Percentiles rank a stretch among this genome's conserved stretches.
phyloP scores from a whole-genome alignment of 192 early-diverging fungal genomes.

The Coemansia sp. region DNA sequence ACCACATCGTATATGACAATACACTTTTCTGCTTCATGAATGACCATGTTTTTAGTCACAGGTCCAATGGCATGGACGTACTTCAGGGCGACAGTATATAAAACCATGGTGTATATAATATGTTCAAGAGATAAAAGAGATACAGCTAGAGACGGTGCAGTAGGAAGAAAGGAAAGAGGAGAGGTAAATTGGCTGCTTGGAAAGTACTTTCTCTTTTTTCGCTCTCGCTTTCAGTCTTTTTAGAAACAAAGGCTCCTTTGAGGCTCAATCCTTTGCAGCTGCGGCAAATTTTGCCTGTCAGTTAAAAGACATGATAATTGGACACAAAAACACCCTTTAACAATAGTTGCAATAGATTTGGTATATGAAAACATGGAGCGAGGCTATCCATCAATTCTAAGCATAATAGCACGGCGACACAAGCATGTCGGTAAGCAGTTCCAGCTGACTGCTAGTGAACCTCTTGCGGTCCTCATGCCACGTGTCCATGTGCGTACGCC shows the following conservation, averaged over 20 bases:
- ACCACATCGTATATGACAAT: neutral
- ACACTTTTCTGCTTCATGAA: neutral
- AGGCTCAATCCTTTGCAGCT: neutral
- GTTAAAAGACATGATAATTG: no score
- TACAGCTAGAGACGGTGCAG: neutral
- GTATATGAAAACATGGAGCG: neutral
- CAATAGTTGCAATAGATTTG: neutral
- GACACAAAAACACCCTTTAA: neutral
- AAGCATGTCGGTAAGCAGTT: conserved; percentile 84
- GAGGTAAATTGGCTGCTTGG: neutral
- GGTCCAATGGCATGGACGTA: neutral
- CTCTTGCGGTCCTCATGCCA: conserved; percentile 87
- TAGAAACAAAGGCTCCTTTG: neutral
- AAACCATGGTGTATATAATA: neutral
- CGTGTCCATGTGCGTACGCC: conserved; percentile 91
- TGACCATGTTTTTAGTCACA: neutral
- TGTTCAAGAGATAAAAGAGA: neutral
- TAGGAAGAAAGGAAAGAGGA: neutral
- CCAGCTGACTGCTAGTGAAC: conserved; percentile 78
- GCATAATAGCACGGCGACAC: conserved; percentile 87
- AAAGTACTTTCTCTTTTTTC: neutral
- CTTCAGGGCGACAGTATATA: neutral
- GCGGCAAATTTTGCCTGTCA: neutral
- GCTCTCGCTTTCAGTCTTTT: neutral
- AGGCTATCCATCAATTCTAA: conserved; percentile 29